Evolutionary conservation across 306 rosid genomes (phyloP).

Genomic region (Alnus glutinosa): DNA sequence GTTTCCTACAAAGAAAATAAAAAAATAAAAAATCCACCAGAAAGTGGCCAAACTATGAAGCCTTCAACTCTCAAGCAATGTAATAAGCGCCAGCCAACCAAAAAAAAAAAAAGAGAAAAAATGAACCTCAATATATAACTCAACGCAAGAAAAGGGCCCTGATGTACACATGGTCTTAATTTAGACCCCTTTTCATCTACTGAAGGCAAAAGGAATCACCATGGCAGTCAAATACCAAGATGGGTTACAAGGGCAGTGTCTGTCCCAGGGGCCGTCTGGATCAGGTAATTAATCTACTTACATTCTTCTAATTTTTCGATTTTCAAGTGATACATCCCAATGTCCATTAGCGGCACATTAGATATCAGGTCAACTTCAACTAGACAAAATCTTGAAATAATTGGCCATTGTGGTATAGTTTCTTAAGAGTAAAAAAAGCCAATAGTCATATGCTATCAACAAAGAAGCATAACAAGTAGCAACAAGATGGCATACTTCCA

Average conservation of each 20-base stretch:
- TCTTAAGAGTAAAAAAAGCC: not conserved
- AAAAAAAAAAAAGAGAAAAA: not conserved
- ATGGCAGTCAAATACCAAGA: not conserved
- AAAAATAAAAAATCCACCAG: not conserved
- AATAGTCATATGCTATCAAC: not conserved
- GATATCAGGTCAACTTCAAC: not conserved
- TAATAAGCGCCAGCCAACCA: not conserved
- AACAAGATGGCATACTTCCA: not conserved
- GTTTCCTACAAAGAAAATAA: not conserved
- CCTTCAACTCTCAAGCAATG: not conserved
- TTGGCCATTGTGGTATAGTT: not conserved
- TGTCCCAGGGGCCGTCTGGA: not conserved
- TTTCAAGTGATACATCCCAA: not conserved
- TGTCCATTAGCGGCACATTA: not conserved
- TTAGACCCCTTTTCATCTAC: not conserved
- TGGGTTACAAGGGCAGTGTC: not conserved
- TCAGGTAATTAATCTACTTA: not conserved
- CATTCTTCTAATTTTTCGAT: not conserved
- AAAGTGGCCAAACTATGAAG: not conserved
- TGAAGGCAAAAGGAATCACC: not conserved
- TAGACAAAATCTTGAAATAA: not conserved
- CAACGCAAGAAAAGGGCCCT: too few relatives aligned
- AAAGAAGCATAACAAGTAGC: not conserved
- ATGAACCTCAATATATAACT: not conserved
- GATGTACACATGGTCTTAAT: too few relatives aligned